Conservation (phyloP, 176 grass and related monocot species). For the Oryza meyeriana region DNA sequence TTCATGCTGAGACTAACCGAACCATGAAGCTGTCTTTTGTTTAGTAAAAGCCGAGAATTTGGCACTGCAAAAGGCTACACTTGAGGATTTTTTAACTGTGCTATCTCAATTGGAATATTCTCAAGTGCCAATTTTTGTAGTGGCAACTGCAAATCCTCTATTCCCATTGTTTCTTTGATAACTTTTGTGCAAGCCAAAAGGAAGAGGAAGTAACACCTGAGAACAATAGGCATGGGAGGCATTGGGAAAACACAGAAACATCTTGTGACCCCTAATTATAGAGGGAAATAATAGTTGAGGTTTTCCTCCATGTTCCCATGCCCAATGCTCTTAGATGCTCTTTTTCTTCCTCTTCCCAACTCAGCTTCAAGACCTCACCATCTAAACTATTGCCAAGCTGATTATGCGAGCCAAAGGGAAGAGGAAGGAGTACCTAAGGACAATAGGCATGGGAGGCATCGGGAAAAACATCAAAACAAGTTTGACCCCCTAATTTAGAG, state of each 20-base stretch:
- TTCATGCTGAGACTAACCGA: not conserved
- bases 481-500: not conserved
- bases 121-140: not conserved
- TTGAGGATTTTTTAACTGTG: not conserved
- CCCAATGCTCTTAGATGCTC: not conserved
- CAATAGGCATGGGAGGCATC: constrained; percentile 26
- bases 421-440: constrained; percentile 9
- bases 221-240: not conserved
- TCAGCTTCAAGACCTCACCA: not conserved
- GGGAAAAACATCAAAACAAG: not conserved
- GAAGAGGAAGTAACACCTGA: not conserved
- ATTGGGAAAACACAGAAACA: not conserved
- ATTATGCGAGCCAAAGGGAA: constrained; percentile 18
- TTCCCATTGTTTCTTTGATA: not conserved
- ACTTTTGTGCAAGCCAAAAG: not conserved
- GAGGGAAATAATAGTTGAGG: not conserved
- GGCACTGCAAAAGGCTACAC: not conserved
- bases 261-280: not conserved
- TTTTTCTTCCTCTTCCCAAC: not conserved
- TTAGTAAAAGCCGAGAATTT: not conserved
- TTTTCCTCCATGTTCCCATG: not conserved
- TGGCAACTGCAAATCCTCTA: not conserved
- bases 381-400: not conserved
- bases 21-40: not conserved
- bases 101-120: not conserved